These are phyloP conservation scores for Xerocomellus chrysenteron DNA, from an alignment of 768 basidiomycete genomes.

Conservation along the genomic window DNA sequence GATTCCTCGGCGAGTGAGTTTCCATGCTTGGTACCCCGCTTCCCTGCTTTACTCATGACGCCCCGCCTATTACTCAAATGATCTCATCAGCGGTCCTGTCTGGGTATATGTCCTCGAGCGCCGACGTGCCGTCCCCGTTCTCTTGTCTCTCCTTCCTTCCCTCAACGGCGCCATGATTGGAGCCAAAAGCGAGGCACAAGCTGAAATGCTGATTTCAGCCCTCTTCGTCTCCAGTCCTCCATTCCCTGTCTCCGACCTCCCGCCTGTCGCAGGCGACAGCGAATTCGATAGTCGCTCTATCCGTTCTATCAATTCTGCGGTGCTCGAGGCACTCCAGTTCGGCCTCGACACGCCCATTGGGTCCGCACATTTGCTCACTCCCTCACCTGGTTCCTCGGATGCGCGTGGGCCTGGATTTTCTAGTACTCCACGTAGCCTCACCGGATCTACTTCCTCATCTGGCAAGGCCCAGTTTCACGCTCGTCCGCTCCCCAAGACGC, in stretches of 20 bases:
- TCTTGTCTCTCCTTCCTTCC: conserved; percentile 71
- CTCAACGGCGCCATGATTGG: conserved; percentile 63
- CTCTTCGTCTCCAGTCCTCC: conserved; percentile 84
- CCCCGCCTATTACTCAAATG: conserved; percentile 1
- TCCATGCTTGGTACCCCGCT: not conserved
- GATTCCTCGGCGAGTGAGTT: conserved; percentile 74
- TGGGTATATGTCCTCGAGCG: conserved; percentile 91
- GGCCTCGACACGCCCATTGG: conserved; percentile 42
- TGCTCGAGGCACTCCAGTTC: conserved; percentile 44
- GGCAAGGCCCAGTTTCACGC: conserved; percentile 62
- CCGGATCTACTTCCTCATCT: conserved; percentile 35
- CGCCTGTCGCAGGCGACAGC: conserved; percentile 39
- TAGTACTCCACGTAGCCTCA: conserved; percentile 30
- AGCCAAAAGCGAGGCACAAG: conserved; percentile 61
- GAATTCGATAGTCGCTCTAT: conserved; percentile 37
- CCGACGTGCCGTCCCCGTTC: conserved; percentile 76
- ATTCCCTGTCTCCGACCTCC: conserved; percentile 67
- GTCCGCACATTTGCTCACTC: conserved; percentile 43
- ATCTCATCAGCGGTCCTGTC: conserved; percentile 66
- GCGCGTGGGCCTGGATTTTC: conserved; percentile 21
- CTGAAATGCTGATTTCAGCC: conserved; percentile 75
- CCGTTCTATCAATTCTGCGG: conserved; percentile 46
- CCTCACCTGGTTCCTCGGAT: conserved; percentile 24
- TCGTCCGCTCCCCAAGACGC: conserved; percentile 62
- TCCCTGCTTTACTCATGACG: conserved; percentile 7